Conservation (phyloP, 2,329 filamentous ascomycete genomes). For the Xylaria sp. region DNA sequence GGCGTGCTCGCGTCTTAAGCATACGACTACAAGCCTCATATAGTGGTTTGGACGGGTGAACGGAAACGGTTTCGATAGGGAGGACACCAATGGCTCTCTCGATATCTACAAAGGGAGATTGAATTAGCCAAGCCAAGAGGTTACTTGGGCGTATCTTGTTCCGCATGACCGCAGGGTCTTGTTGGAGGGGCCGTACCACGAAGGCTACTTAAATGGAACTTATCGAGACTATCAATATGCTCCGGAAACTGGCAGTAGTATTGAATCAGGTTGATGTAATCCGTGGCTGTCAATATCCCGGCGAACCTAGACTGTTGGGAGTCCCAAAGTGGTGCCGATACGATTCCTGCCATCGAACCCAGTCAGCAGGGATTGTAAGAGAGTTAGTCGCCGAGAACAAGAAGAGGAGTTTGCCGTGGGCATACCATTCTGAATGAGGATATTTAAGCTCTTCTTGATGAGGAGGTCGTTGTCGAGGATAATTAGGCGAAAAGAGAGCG, state of each 20-base stretch:
- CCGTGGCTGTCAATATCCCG: constrained; percentile 91
- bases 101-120: constrained; percentile 71
- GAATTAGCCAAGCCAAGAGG: constrained; percentile 31
- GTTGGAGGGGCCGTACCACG: constrained; percentile 70
- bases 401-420: constrained; percentile 33
- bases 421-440: constrained; percentile 92
- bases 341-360: constrained; percentile 74
- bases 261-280: constrained; percentile 98
- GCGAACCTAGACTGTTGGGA: constrained; percentile 93
- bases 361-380: constrained; percentile 17
- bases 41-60: constrained; percentile 87
- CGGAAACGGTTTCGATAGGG: constrained; percentile 94
- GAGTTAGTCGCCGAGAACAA: neutral
- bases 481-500: constrained; percentile 94
- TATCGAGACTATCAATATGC: constrained; percentile 87
- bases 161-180: constrained; percentile 31
- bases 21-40: constrained; percentile 96
- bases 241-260: constrained; percentile 99
- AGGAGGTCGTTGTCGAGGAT: constrained; percentile 94
- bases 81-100: constrained; percentile 92
- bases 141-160: constrained; percentile 6
- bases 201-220: constrained; percentile 91
- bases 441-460: constrained; percentile 96
- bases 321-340: constrained; percentile 97
- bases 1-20: constrained; percentile 90